Percentiles rank a stretch among this genome's conserved stretches.
Evolutionary conservation across 2,329 filamentous ascomycete species (phyloP).

Genomic region (Xylariaceae sp.): DNA sequence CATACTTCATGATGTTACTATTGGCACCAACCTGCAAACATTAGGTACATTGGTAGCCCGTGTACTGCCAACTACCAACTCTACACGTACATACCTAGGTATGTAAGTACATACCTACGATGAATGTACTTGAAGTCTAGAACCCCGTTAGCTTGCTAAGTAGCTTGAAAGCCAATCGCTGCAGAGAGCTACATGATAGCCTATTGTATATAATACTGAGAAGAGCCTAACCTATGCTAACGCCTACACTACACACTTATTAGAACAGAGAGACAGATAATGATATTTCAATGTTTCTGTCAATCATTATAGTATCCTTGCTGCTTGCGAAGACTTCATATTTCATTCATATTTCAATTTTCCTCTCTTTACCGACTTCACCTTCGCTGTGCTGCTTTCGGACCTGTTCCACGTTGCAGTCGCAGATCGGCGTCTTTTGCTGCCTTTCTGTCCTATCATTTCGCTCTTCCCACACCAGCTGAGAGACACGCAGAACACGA

Average conservation of each 20-base stretch:
- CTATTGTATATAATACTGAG: too few relatives aligned
- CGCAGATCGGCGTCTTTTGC: slow-evolving; percentile 16
- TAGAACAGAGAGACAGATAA: background rate
- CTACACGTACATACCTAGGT: too few relatives aligned
- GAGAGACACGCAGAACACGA: slow-evolving; percentile 18
- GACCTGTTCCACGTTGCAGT: slow-evolving; percentile 17
- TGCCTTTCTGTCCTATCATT: slow-evolving; percentile 32
- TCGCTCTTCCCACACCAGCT: slow-evolving; percentile 19
- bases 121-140: background rate
- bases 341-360: slow-evolving; percentile 1
- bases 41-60: too few relatives aligned
- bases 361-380: slow-evolving; percentile 16
- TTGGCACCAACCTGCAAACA: too few relatives aligned
- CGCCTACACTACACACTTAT: background rate
- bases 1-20: too few relatives aligned
- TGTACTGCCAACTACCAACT: too few relatives aligned
- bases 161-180: background rate
- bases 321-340: background rate
- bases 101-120: background rate
- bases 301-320: background rate
- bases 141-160: background rate
- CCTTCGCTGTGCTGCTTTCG: slow-evolving; percentile 9
- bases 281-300: background rate
- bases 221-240: background rate
- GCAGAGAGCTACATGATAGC: background rate